Base-by-base conservation (phyloP, 2,329 filamentous ascomycete genomes). In the Aureobasidium melanogenum region DNA sequence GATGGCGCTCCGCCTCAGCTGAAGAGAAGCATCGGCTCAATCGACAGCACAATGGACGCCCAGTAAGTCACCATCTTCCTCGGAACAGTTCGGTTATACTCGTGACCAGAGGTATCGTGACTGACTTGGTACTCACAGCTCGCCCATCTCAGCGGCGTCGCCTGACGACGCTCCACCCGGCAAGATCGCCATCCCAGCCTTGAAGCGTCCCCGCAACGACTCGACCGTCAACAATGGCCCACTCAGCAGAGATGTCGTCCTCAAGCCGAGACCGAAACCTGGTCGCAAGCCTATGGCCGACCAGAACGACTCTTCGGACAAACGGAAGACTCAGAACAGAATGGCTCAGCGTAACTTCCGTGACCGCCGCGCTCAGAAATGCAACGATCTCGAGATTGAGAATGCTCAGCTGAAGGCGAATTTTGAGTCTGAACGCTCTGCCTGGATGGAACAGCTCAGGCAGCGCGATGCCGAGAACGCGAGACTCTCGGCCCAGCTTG, bases 261-360 rank as follows among this genome's bases (percentile, higher is more conserved):
- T 80, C 24, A 76, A 74, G 36, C 69, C 76, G 6, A 73, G 77
- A 26, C 77, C 77, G 8, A 77, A 76, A 79, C 93, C 94, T 24
- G 93, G 93, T 52, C 86, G 93, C 67, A 97, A 97, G 80, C 92
- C 93, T 3, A 68, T 73, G 50, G 90, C 91, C 50, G 50, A 61
- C 19, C 95, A 90, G 38, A 43, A 55, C 71, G 95, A 92, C 57
- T 91, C 92, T 15, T 89, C 89, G 1, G 96, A 91, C 46, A 96
- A 96, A 77, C 85, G 94, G 66, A 95, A 97, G 79, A 89, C 90
- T 1, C 94, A 97, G 77, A 97, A 97, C 74, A 84, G 94, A 63
- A 89, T 90, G 50, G 93, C 93, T 3, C 93, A 97, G 76, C 82
- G 93, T 62, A 90, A 89, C 1, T 97, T 97, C 74, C 84, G 93